Evolutionary conservation across 805 yeast species (phyloP), one percentile per base, ranked within the genome.

Genomic region (Cyberlindnera samutprakarnensis): DNA sequence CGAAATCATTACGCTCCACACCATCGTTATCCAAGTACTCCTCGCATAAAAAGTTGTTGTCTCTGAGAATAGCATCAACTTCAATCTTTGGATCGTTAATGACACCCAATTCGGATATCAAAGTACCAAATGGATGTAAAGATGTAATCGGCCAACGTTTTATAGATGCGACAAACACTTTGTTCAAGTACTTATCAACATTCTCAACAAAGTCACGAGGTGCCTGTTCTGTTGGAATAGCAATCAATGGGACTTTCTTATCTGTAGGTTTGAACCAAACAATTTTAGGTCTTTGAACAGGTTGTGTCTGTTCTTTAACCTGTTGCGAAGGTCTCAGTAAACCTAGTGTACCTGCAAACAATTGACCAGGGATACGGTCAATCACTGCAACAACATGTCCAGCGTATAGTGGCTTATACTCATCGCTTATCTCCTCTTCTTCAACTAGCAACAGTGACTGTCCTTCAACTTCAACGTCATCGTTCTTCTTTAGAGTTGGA

Each of bases 141-240:
- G 97, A 90, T 8, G 98, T 92, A 57, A 92, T 92, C 51, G 98
- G 98, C 98, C 98, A 92, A 58, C 98, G 79, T 57, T 92, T 92
- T 51, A 92, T 90, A 2, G 95, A 82, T 0, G 97, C 96, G 39
- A 92, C 90, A 53, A 90, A 92, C 31, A 88, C 62, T 47, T 79
- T 83, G 52, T 84, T 75, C 0, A 83, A 68, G 49, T 92, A 92
- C 31, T 68, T 69, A 35, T 83, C 94, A 43, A 87, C 94, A 46
- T 86, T 87, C 46, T 87, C 95, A 26, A 92, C 88, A 59, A 92
- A 90, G 56, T 90, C 97, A 37, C 71, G 74, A 21, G 98, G 98
- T 0, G 96, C 98, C 57, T 92, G 95, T 50, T 92, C 98, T 2
- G 96, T 92, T 24, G 98, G 98, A 42, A 92, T 92, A 12, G 98